Percentiles rank a stretch among this genome's conserved stretches.
These are phyloP conservation scores for Globisporangium viniferum DNA, from an alignment of 352 stramenopile genomes.

Conservation along the genomic window DNA sequence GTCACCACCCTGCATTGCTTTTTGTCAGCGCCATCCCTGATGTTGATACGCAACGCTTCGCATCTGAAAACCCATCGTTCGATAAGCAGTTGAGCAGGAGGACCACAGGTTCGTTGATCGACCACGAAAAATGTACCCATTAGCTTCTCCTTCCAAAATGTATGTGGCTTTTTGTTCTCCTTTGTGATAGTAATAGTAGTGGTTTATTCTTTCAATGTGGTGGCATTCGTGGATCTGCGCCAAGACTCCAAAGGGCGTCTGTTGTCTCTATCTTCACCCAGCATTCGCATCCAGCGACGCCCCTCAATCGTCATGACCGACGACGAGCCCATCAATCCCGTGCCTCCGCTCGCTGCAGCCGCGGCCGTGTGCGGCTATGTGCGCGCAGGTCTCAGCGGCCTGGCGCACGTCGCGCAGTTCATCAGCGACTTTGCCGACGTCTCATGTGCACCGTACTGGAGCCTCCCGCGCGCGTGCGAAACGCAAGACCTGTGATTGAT, in stretches of 20 bases:
- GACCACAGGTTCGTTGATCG: no score
- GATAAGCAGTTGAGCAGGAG: no score
- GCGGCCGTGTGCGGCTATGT: constrained; percentile 3
- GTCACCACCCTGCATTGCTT: background rate
- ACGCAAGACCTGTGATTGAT: background rate
- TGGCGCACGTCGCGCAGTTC: background rate
- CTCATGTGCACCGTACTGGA: background rate
- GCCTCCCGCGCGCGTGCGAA: constrained; percentile 3
- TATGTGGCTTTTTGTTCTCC: no score
- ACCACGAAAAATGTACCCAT: no score
- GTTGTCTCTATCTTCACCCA: background rate
- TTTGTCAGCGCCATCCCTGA: background rate
- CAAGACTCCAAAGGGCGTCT: background rate
- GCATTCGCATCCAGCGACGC: background rate
- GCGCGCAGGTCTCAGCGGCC: background rate
- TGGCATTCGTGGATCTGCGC: no score
- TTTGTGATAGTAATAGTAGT: no score
- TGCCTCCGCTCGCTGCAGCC: background rate
- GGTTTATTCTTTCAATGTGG: no score
- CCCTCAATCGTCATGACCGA: background rate
- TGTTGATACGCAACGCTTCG: no score
- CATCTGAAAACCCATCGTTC: no score
- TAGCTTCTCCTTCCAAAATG: no score
- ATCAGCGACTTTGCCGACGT: constrained; percentile 13
- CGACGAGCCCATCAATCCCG: background rate